Percentiles rank a stretch among this genome's conserved stretches.
Conservation (phyloP, 257 asterid genomes). For the Apocynum venetum region DNA sequence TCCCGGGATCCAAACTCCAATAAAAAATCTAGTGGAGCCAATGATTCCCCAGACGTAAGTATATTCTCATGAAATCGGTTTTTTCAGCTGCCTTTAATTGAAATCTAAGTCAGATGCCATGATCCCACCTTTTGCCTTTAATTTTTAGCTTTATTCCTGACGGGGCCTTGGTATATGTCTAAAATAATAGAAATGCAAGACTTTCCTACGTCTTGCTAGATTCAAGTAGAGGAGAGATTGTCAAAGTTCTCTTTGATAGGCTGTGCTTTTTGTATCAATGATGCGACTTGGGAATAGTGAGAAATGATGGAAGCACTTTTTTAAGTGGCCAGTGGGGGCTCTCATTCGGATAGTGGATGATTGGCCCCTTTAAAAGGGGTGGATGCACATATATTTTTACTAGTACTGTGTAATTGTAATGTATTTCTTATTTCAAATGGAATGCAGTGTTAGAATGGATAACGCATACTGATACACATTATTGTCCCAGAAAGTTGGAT, state of each 20-base stretch:
- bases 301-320: constrained; percentile 51
- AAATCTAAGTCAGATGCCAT: constrained; percentile 38
- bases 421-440: constrained; percentile 38
- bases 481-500: constrained; percentile 32
- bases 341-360: constrained; percentile 47
- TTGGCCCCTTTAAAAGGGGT: constrained; percentile 44
- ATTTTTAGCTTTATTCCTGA: constrained; percentile 28
- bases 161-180: constrained; percentile 20
- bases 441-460: constrained; percentile 31
- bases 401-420: constrained; percentile 21
- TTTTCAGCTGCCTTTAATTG: constrained; percentile 25
- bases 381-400: constrained; percentile 27
- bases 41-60: constrained; percentile 7
- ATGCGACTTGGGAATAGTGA: constrained; percentile 49
- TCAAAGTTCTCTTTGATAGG: constrained; percentile 43
- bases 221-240: constrained; percentile 44
- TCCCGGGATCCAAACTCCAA: constrained; percentile 16
- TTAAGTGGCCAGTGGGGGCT: constrained; percentile 55
- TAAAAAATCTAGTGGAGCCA: constrained; percentile 13
- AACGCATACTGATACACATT: constrained; percentile 16
- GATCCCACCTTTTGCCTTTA: constrained; percentile 21
- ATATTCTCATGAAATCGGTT: constrained; percentile 13
- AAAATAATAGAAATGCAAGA: constrained; percentile 32
- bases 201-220: constrained; percentile 30
- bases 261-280: constrained; percentile 33